Conservation (phyloP, 441 rosid species). For the Arabidopsis lyrata region DNA sequence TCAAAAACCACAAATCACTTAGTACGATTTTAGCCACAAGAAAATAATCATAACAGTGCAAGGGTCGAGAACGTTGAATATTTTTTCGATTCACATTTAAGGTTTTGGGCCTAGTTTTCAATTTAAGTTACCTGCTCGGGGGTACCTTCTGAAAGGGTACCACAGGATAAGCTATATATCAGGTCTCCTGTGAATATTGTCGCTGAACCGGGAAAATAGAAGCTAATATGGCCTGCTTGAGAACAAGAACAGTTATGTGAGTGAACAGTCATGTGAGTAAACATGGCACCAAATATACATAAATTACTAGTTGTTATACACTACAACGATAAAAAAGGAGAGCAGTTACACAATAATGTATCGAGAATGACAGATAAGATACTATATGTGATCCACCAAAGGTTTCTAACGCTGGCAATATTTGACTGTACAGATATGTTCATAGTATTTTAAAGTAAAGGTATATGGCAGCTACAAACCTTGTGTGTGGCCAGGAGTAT, state of each 20-base stretch:
- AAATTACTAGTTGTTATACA: conserved; percentile 5
- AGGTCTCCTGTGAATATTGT: conserved; percentile 94
- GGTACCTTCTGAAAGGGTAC: conserved; percentile 93
- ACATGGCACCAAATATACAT: conserved; percentile 13
- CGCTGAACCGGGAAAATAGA: conserved; percentile 90
- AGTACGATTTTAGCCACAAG: not conserved
- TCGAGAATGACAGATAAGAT: conserved; percentile 7
- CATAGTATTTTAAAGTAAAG: not conserved
- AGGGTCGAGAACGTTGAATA: not conserved
- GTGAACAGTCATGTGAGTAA: conserved; percentile 6
- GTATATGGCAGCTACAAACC: conserved; percentile 53
- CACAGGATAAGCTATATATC: conserved; percentile 97
- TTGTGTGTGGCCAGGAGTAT: conserved; percentile 95
- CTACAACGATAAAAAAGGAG: not conserved
- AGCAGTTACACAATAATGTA: conserved; percentile 1
- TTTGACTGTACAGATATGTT: conserved; percentile 11
- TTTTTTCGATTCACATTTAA: not conserved
- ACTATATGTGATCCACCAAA: conserved; percentile 9
- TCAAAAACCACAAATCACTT: not conserved
- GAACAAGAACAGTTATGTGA: conserved; percentile 20
- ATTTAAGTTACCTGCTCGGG: conserved; percentile 78
- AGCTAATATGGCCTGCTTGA: conserved; percentile 90
- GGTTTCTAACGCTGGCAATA: not conserved
- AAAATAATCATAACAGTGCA: not conserved
- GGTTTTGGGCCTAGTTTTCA: conserved; percentile 1